These are phyloP conservation scores for Salix purpurea DNA, from an alignment of 345 rosid genomes.

Conservation along the genomic window DNA sequence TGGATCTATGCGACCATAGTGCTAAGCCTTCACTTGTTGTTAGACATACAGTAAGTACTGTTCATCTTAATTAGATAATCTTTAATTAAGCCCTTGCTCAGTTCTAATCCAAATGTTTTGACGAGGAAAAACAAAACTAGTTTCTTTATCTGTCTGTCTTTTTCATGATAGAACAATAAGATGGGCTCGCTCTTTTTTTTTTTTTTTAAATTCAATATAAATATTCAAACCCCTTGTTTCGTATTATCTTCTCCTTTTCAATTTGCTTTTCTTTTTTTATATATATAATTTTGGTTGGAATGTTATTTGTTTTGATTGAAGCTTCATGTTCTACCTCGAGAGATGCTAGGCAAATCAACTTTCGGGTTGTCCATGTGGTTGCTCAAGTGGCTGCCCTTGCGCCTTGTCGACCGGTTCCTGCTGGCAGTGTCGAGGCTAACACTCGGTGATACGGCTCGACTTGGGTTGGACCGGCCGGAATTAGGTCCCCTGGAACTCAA, in stretches of 20 bases:
- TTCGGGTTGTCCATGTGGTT: slow-evolving; percentile 70
- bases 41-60: slow-evolving; percentile 32
- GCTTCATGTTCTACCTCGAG: slow-evolving; percentile 92
- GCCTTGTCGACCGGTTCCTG: slow-evolving; percentile 60
- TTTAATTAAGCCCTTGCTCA: background rate
- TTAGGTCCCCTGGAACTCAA: slow-evolving; percentile 80
- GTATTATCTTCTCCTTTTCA: background rate
- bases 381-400: slow-evolving; percentile 74
- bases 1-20: slow-evolving; percentile 45
- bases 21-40: slow-evolving; percentile 50
- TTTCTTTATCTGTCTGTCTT: too few species aligned
- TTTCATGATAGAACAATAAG: background rate
- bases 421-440: slow-evolving; percentile 51
- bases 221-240: slow-evolving; percentile 1
- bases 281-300: background rate
- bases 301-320: slow-evolving; percentile 16
- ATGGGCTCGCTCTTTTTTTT: background rate
- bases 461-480: slow-evolving; percentile 66
- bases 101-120: background rate
- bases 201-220: background rate
- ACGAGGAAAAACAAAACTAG: background rate
- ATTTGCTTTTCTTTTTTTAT: too few species aligned
- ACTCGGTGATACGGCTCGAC: slow-evolving; percentile 60
- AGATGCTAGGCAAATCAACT: slow-evolving; percentile 82
- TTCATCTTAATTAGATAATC: background rate